Evolutionary conservation across 2,329 filamentous ascomycete species (phyloP).

Genomic region (Coniochaeta sp.): DNA sequence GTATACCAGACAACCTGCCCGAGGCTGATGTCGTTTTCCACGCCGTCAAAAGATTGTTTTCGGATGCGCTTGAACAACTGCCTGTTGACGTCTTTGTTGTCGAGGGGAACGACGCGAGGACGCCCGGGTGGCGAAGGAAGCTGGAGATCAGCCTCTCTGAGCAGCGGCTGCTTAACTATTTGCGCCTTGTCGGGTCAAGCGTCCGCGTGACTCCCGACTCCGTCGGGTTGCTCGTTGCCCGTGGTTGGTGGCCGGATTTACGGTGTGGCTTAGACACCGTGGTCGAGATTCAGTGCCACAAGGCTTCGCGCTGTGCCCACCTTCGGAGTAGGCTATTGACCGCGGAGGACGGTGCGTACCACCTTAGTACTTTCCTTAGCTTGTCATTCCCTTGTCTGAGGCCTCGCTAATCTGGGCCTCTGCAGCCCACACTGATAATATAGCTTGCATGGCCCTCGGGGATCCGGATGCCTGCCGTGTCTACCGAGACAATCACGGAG

Average conservation of each 20-base stretch:
- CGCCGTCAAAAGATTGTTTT: constrained; percentile 8
- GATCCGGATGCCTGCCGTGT: not conserved
- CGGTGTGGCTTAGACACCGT: not conserved
- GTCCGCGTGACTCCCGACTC: not conserved
- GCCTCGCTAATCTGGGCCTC: not conserved
- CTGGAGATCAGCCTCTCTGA: constrained; percentile 5
- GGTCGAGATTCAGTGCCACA: constrained; percentile 7
- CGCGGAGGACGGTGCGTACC: not conserved
- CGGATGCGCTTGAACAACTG: constrained; percentile 7
- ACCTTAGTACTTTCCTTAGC: not conserved
- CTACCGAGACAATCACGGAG: not conserved
- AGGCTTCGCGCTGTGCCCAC: constrained; percentile 1
- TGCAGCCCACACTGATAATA: not conserved
- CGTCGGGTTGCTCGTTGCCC: not conserved
- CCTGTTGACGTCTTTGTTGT: constrained; percentile 2
- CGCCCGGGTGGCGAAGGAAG: not conserved
- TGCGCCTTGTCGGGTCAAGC: not conserved
- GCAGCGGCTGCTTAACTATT: constrained; percentile 6
- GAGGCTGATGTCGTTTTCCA: constrained; percentile 4
- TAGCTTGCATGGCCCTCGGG: not conserved
- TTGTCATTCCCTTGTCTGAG: not conserved
- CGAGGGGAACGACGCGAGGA: not conserved
- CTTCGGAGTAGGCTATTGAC: constrained; percentile 4
- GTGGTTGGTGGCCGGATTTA: not conserved
- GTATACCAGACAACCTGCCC: constrained; percentile 2